Conservation (phyloP, 179 eudicot genomes). For the Beta corolliflora region DNA sequence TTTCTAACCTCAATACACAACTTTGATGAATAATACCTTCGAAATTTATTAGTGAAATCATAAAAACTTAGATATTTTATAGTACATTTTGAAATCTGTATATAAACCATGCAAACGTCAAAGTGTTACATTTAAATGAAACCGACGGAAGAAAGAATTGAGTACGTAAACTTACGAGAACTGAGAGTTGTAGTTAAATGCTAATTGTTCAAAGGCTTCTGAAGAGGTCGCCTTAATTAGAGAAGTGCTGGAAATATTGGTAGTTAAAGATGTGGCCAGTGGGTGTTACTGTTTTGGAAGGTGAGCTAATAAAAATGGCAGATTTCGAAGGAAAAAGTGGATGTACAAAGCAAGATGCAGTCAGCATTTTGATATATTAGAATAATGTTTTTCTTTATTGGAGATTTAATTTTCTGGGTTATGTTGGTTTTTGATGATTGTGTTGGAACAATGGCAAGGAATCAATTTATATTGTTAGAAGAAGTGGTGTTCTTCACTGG, state of each 20-base stretch:
- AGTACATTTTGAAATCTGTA: too few relatives aligned
- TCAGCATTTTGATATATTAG: slow-evolving; percentile 34
- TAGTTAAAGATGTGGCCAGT: neutral
- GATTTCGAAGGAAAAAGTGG: slow-evolving; percentile 22
- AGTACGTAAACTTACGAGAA: too few relatives aligned
- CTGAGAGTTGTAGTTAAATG: slow-evolving; percentile 53
- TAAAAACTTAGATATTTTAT: too few relatives aligned
- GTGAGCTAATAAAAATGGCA: slow-evolving; percentile 8
- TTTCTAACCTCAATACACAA: too few relatives aligned
- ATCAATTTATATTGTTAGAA: slow-evolving; percentile 11
- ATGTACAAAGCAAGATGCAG: slow-evolving; percentile 38
- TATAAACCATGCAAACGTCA: too few relatives aligned
- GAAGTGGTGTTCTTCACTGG: neutral
- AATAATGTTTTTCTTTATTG: neutral
- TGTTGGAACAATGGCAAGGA: neutral
- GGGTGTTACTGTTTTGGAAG: slow-evolving; percentile 6
- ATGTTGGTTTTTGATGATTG: neutral
- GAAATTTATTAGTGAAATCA: too few relatives aligned
- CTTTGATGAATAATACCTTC: too few relatives aligned
- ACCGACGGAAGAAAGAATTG: neutral
- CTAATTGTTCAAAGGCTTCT: slow-evolving; percentile 15
- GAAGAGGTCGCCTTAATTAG: slow-evolving; percentile 26
- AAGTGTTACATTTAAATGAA: slow-evolving; percentile 54
- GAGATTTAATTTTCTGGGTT: neutral
- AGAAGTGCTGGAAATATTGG: neutral